Conservation (phyloP, 352 stramenopile genomes). For the Globisporangium apiculatum region DNA sequence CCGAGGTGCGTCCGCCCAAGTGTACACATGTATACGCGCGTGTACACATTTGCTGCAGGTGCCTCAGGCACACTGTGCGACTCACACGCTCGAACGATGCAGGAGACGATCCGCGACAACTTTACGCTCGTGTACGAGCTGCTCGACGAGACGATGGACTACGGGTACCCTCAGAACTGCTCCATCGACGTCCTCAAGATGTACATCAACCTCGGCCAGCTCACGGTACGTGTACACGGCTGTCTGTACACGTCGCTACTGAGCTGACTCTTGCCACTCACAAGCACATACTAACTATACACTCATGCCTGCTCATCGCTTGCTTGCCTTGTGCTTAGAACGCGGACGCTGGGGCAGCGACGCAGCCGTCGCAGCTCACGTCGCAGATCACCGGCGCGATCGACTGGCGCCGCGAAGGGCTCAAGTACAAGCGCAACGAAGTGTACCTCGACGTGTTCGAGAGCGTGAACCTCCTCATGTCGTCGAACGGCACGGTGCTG, state of each 20-base stretch:
- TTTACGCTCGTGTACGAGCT: slow-evolving; percentile 99
- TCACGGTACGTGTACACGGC: slow-evolving; percentile 28
- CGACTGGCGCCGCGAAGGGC: slow-evolving; percentile 91
- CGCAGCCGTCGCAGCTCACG: slow-evolving; percentile 81
- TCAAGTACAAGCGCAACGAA: slow-evolving; percentile 98
- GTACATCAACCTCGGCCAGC: slow-evolving; percentile 96
- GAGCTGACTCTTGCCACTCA: too few species aligned
- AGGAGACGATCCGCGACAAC: slow-evolving; percentile 95
- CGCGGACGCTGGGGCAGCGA: slow-evolving; percentile 87
- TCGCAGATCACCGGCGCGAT: slow-evolving; percentile 87
- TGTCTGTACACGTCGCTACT: not conserved
- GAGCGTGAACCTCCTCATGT: slow-evolving; percentile 96
- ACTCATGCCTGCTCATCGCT: not conserved
- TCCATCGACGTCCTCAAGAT: slow-evolving; percentile 96
- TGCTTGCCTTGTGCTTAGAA: slow-evolving; percentile 26
- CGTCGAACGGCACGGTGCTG: slow-evolving; percentile 89
- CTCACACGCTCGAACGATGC: too few species aligned
- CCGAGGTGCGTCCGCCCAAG: slow-evolving; percentile 48
- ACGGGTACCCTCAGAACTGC: slow-evolving; percentile 98
- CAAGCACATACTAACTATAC: slow-evolving; percentile 1
- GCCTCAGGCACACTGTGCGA: too few species aligned
- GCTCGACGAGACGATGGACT: slow-evolving; percentile 99
- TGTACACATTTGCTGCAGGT: not conserved
- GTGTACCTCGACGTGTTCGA: slow-evolving; percentile 98
- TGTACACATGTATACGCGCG: not conserved